phyloP scores from a whole-genome alignment of 2,329 filamentous ascomycete species.

The Penicillium sp. region DNA sequence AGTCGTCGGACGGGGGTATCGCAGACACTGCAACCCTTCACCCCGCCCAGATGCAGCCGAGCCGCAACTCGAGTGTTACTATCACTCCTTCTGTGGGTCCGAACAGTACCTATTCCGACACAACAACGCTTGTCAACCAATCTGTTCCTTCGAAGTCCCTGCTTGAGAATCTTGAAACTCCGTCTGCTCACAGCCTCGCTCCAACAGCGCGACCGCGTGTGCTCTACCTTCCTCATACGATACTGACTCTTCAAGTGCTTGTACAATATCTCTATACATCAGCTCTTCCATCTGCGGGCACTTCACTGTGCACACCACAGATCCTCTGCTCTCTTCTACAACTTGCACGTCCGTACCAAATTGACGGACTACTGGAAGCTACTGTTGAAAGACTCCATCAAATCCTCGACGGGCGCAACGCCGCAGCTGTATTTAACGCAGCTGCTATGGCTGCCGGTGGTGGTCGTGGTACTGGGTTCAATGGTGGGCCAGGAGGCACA shows the following conservation, averaged over 20 bases:
- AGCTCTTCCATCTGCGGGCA: slow-evolving; percentile 72
- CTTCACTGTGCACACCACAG: slow-evolving; percentile 84
- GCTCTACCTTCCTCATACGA: slow-evolving; percentile 89
- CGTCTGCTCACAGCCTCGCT: slow-evolving; percentile 54
- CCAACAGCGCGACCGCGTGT: slow-evolving; percentile 72
- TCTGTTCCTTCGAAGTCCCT: slow-evolving; percentile 33
- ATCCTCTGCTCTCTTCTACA: slow-evolving; percentile 94
- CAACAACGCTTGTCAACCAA: slow-evolving; percentile 41
- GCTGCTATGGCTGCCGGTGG: slow-evolving; percentile 97
- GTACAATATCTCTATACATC: slow-evolving; percentile 94
- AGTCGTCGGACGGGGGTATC: slow-evolving; percentile 71
- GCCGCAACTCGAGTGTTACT: slow-evolving; percentile 78
- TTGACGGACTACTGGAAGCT: slow-evolving; percentile 88
- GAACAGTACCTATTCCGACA: slow-evolving; percentile 43
- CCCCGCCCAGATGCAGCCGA: slow-evolving; percentile 57
- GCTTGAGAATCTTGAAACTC: slow-evolving; percentile 49
- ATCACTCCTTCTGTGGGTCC: slow-evolving; percentile 64
- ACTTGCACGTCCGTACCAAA: slow-evolving; percentile 85
- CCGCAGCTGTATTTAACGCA: slow-evolving; percentile 95
- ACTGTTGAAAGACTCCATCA: slow-evolving; percentile 88
- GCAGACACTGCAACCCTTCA: slow-evolving; percentile 72
- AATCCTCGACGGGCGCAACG: slow-evolving; percentile 87
- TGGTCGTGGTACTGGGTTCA: slow-evolving; percentile 74
- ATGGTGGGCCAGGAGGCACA: slow-evolving; percentile 53
- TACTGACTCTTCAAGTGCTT: slow-evolving; percentile 82